These are phyloP conservation scores for Oxyria digyna DNA, from an alignment of 148 eudicot genomes.

Conservation along the genomic window DNA sequence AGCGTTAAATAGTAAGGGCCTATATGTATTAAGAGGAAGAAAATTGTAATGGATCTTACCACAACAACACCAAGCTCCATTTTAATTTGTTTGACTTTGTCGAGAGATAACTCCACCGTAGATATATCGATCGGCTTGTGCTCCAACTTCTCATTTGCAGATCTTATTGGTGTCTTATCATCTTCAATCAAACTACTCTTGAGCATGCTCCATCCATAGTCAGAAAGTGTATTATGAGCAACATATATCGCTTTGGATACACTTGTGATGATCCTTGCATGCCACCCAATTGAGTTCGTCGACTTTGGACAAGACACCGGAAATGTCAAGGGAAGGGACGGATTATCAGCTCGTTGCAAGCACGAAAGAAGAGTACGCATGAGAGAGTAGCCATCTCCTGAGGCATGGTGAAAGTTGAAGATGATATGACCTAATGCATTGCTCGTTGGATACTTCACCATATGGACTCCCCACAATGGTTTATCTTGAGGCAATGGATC, in stretches of 20 bases:
- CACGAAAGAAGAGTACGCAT: slow-evolving; percentile 95
- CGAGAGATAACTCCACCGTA: slow-evolving; percentile 39
- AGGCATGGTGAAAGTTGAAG: slow-evolving; percentile 77
- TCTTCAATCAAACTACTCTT: slow-evolving; percentile 51
- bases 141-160: slow-evolving; percentile 40
- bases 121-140: slow-evolving; percentile 37
- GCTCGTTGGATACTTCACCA: slow-evolving; percentile 55
- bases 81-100: slow-evolving; percentile 42
- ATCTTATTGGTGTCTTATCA: slow-evolving; percentile 44
- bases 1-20: no score
- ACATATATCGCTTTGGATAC: background rate
- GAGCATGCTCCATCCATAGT: slow-evolving; percentile 56
- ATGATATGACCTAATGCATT: slow-evolving; percentile 46
- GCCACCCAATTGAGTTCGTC: background rate
- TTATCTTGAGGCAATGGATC: slow-evolving; percentile 44
- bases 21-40: no score
- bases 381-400: slow-evolving; percentile 74
- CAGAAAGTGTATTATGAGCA: slow-evolving; percentile 29
- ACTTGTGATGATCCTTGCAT: background rate
- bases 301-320: slow-evolving; percentile 17
- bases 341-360: slow-evolving; percentile 56
- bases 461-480: slow-evolving; percentile 72
- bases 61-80: slow-evolving; percentile 49
- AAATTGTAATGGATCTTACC: no score
- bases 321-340: slow-evolving; percentile 56